Percentiles rank a stretch among this genome's conserved stretches.
Conservation (phyloP, 306 rosid genomes). For the Hylodesmum podocarpum region DNA sequence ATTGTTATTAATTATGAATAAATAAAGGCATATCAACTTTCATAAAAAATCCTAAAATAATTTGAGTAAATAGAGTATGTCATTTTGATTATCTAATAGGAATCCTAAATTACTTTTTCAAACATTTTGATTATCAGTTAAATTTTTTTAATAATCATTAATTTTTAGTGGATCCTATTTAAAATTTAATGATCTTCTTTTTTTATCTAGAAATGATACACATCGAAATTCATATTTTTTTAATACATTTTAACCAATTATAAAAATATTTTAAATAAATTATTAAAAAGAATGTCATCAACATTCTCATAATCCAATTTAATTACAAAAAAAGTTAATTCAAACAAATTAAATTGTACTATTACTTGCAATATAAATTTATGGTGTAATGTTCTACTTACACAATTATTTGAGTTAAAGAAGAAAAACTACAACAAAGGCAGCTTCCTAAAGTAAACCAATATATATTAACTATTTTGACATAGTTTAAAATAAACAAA, state of each 20-base stretch:
- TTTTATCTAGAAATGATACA: too few relatives aligned
- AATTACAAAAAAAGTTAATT: background rate
- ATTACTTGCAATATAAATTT: background rate
- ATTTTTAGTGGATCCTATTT: too few relatives aligned
- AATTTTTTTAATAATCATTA: too few relatives aligned
- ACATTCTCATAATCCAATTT: background rate
- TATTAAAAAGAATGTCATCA: too few relatives aligned
- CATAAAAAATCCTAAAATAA: too few relatives aligned
- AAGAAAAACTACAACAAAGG: background rate
- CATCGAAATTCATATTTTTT: too few relatives aligned
- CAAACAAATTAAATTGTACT: background rate
- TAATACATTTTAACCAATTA: too few relatives aligned
- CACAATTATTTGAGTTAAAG: background rate
- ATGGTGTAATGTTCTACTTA: background rate
- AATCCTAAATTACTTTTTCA: too few relatives aligned
- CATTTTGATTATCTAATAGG: background rate
- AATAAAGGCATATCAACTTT: background rate
- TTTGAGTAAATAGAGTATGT: background rate
- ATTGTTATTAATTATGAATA: background rate
- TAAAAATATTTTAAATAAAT: too few relatives aligned
- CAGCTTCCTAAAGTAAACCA: background rate
- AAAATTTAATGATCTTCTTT: too few relatives aligned
- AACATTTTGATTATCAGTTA: too few relatives aligned
- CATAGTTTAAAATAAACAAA: background rate
- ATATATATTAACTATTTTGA: background rate